Percentiles rank a stretch among this genome's conserved stretches.
These are phyloP conservation scores for Brasilioporus rufonigricans DNA, from an alignment of 768 basidiomycete species.

Conservation along the genomic window DNA sequence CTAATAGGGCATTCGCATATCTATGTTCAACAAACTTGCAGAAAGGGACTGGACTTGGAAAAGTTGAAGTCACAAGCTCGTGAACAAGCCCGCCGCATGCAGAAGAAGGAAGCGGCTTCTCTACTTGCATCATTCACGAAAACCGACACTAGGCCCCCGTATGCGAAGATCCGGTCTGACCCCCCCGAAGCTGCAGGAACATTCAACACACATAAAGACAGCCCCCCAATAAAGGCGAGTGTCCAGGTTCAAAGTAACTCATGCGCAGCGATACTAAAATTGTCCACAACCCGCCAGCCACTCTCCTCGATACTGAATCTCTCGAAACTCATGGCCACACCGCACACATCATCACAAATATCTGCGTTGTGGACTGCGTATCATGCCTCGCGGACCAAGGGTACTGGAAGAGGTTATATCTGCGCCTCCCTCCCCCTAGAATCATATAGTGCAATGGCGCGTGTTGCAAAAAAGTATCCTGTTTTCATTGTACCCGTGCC, in stretches of 20 bases:
- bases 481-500: slow-evolving; percentile 82
- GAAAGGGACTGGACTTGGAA: slow-evolving; percentile 43
- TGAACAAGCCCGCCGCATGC: slow-evolving; percentile 33
- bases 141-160: slow-evolving; percentile 6
- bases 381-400: slow-evolving; percentile 75
- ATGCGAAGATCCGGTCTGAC: slow-evolving; percentile 6
- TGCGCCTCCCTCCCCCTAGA: slow-evolving; percentile 78
- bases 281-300: slow-evolving; percentile 49
- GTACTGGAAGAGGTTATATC: slow-evolving; percentile 81
- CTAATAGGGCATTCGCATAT: slow-evolving; percentile 16
- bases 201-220: slow-evolving; percentile 49
- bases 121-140: slow-evolving; percentile 16
- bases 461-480: slow-evolving; percentile 62
- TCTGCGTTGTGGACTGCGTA: slow-evolving; percentile 87
- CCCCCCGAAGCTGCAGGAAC: slow-evolving; percentile 2
- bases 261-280: not conserved
- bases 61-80: slow-evolving; percentile 33
- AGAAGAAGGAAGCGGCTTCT: slow-evolving; percentile 18
- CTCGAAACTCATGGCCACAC: slow-evolving; percentile 57
- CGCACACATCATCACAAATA: slow-evolving; percentile 73
- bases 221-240: slow-evolving; percentile 64
- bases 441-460: slow-evolving; percentile 69
- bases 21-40: too few relatives aligned
- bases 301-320: slow-evolving; percentile 81
- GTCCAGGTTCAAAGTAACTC: not conserved